phyloP scores from a whole-genome alignment of 1,284 basidiomycete species.

The Sanghuangporus baumii region DNA sequence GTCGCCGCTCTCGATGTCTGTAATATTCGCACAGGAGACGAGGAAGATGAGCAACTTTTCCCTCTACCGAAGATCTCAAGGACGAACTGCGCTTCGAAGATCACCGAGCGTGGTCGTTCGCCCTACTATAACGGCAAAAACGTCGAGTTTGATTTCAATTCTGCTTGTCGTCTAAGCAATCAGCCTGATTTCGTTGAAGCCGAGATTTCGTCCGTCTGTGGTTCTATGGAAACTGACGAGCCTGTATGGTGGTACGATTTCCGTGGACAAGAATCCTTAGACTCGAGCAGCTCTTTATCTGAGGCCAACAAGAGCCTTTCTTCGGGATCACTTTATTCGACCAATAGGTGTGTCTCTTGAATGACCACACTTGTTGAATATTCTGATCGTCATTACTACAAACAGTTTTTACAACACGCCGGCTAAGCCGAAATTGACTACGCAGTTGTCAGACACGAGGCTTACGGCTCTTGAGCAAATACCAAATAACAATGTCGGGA shows the following conservation, averaged over 20 bases:
- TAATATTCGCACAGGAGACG: background rate
- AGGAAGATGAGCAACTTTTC: background rate
- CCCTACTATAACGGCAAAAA: too few relatives aligned
- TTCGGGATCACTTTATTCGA: background rate
- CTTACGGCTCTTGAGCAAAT: background rate
- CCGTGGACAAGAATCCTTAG: background rate
- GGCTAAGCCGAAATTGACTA: background rate
- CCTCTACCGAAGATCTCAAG: background rate
- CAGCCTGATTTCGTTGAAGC: too few relatives aligned
- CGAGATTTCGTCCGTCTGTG: too few relatives aligned
- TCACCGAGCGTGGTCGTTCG: too few relatives aligned
- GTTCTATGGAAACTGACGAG: background rate
- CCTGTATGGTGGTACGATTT: constrained; percentile 11
- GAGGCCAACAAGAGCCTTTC: background rate
- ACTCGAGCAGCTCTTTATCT: background rate
- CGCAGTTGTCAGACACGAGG: background rate
- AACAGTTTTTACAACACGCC: background rate
- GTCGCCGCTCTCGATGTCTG: background rate
- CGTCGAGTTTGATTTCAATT: too few relatives aligned
- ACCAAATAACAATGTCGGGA: background rate
- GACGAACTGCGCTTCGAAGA: background rate
- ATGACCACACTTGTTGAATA: background rate
- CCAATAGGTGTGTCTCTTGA: background rate
- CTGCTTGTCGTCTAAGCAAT: too few relatives aligned
- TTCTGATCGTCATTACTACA: background rate